Base-by-base conservation (phyloP, 1,284 basidiomycete species). In the Cryptococcus wingfieldii region DNA sequence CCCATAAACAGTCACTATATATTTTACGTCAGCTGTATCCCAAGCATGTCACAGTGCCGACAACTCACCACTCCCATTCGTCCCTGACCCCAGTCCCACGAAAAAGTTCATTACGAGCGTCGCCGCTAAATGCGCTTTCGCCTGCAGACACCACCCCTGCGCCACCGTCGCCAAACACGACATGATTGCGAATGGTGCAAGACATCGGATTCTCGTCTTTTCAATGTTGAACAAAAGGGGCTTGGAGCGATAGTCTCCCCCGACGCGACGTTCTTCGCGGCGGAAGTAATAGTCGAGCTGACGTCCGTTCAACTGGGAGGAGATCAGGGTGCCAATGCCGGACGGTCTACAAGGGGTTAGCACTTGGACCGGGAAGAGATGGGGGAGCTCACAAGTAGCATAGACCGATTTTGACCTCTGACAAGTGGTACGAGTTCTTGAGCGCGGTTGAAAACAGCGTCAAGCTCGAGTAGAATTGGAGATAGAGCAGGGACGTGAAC, bases 381-480 rank as follows among this genome's bases (percentile, higher is more conserved):
- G 12, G 13, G 9, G 1, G 19, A 14, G 60, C 68, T 55, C 51
- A 74, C 73, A 78, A 61, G 55, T 78, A 78, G 55, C 71, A 75
- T 4, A 77, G 59, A 39, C 76, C 76, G 42, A 78, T 78, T 53
- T 70, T 54, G n/a, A 76, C 60, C 47, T 75, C 71, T 48, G 66
- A 63, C 9, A 75, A 64, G 14, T 58, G 48, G 52, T 78, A 78
- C 25, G 53, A 58, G 47, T 71, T 59, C 56, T 71, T 67, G 28
- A 78, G 54, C 1, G 66, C 69, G 3, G 74, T 74, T 0, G 74
- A 76, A 60, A 69, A 74, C 4, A 75, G 60, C 1, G 74, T 74
- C 68, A 75, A 53, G 41, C 68, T 57, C 31, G 67, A 68, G 67
- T 77, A 77, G 55, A 74, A 77, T 50, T 71, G 65, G n/a, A 73